Base-by-base conservation (phyloP, 768 basidiomycete genomes). In the Amanita molliuscula region DNA sequence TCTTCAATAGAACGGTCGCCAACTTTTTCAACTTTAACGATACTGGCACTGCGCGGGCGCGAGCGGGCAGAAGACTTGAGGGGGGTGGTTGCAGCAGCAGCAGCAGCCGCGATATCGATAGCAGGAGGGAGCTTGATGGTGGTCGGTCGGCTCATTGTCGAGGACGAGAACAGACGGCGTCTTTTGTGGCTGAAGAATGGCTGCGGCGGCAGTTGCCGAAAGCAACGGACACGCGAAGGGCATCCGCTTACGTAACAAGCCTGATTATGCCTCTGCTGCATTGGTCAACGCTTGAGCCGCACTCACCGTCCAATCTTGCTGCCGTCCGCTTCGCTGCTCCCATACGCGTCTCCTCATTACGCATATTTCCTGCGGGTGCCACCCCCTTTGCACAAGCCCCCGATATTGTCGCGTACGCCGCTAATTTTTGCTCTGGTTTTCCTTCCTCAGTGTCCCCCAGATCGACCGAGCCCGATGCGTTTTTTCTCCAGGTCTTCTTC, bases 11-110 rank as follows among this genome's bases (percentile, higher is more conserved):
- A 75, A 46, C 81, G 72, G 60, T 79, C 81, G 37, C 81, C 84
- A 53, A 92, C 78, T 59, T 87, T 75, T 65, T 92, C 89, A 47
- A 92, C 86, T 65, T 88, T 89, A 68, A 92, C 81, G 56, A 91
- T 72, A 60, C 86, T 88, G 50, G 73, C 74, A 47, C 83, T 84
- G 42, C 87, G 73, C n/a, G 65, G 69, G 11, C 83, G 71, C 31
- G 74, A 67, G 52, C 72, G 50, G 20, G 69, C 50, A 6, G 62
- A 48, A 18, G 61, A 55, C 25, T 63, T 62, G 43, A 57, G 59
- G 23, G 46, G 37, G 4, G 44, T 21, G 6, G 45, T 18, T 15
- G 34, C 49, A 23, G 50, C 50, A 53, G 64, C 35, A 47, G 63
- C 34, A 7, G 52, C 34, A 8, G 71, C 36, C 1, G 36, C 58